Evolutionary conservation across 106 monocot species (phyloP).

Genomic region (Dendrobium chrysotoxum): DNA sequence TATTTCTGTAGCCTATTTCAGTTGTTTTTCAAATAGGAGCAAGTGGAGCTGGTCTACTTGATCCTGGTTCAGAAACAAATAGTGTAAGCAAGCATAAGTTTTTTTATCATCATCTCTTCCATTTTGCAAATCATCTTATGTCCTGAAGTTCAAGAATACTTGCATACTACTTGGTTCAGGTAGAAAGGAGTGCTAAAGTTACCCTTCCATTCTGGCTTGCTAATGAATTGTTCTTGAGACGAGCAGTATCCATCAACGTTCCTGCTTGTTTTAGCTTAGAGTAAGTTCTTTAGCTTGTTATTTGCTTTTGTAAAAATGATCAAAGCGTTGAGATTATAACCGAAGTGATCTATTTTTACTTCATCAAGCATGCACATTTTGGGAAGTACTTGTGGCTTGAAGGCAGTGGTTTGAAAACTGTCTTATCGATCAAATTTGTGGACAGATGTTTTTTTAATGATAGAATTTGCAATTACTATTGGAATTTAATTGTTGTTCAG

Average conservation of each 20-base stretch:
- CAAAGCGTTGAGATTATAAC: background rate
- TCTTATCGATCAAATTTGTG: background rate
- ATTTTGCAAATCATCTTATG: slow-evolving; percentile 1
- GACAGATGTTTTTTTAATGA: background rate
- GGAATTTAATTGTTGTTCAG: slow-evolving; percentile 11
- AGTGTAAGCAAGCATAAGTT: slow-evolving; percentile 25
- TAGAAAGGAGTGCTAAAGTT: slow-evolving; percentile 86
- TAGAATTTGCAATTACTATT: background rate
- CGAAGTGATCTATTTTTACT: too few relatives aligned
- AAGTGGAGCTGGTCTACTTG: slow-evolving; percentile 72
- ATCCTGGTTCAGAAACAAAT: slow-evolving; percentile 81
- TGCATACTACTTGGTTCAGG: slow-evolving; percentile 19
- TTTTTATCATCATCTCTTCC: background rate
- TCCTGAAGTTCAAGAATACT: background rate
- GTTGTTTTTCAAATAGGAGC: slow-evolving; percentile 75
- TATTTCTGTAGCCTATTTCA: slow-evolving; percentile 42
- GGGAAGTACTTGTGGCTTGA: too few relatives aligned
- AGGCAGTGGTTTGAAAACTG: background rate
- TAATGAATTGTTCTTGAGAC: slow-evolving; percentile 60
- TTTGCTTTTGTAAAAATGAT: background rate
- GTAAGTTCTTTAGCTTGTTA: slow-evolving; percentile 23
- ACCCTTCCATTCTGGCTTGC: slow-evolving; percentile 92
- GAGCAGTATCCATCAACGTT: slow-evolving; percentile 60
- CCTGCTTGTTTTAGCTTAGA: slow-evolving; percentile 72
- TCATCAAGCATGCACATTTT: too few relatives aligned